phyloP scores from a whole-genome alignment of 495 filamentous ascomycete genomes.

The Trichoderma orchidacearum region DNA sequence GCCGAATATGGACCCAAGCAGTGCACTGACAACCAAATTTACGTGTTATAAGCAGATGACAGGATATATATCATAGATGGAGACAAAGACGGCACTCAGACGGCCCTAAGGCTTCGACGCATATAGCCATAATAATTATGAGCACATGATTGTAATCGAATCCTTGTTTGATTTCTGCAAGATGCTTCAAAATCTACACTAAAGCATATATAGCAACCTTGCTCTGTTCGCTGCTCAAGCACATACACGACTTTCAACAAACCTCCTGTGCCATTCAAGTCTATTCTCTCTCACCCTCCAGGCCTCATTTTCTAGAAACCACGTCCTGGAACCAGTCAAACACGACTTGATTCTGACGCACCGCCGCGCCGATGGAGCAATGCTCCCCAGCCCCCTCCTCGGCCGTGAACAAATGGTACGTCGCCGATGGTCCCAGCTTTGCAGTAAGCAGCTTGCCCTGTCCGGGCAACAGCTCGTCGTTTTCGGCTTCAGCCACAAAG shows the following conservation, averaged over 20 bases:
- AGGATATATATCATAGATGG: too few relatives aligned
- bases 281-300: neutral
- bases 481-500: conserved; percentile 18
- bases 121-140: too few relatives aligned
- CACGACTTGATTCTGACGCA: conserved; percentile 9
- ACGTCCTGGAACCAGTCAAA: conserved; percentile 19
- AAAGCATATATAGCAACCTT: too few relatives aligned
- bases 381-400: conserved; percentile 15
- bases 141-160: too few relatives aligned
- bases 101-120: too few relatives aligned
- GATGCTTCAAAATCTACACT: too few relatives aligned
- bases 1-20: too few relatives aligned
- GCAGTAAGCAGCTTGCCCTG: conserved; percentile 18
- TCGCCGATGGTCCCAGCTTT: conserved; percentile 17
- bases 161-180: too few relatives aligned
- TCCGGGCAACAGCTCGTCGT: conserved; percentile 21
- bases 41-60: too few relatives aligned
- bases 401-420: conserved; percentile 11
- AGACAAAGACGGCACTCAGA: too few relatives aligned
- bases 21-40: too few relatives aligned
- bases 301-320: neutral
- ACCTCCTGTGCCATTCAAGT: neutral
- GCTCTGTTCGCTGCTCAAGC: neutral
- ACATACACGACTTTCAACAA: neutral
- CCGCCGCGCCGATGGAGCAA: conserved; percentile 12